A percentile compares a stretch with the other conserved stretches of the same genome.
These are phyloP conservation scores for Gilbertella persicaria DNA, from an alignment of 371 early-diverging fungal genomes.

Conservation along the genomic window DNA sequence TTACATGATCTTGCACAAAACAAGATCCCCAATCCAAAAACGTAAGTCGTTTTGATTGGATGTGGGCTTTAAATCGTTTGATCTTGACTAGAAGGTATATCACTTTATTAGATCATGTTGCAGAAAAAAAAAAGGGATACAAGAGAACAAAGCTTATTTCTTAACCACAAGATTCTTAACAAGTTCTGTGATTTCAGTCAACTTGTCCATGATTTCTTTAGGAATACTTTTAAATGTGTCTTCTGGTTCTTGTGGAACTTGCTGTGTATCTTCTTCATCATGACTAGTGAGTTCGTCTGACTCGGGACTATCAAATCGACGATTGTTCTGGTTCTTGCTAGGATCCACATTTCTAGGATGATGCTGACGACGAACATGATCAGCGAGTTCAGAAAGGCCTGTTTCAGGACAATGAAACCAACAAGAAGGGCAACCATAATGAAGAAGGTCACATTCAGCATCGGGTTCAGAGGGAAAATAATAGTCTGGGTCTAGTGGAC, in stretches of 20 bases:
- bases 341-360: not conserved
- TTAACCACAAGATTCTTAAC: not conserved
- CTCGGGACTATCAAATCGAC: no score
- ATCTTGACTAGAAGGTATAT: no score
- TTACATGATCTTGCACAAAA: no score
- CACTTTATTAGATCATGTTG: no score
- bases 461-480: not conserved
- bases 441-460: not conserved
- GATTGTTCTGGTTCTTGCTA: not conserved
- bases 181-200: not conserved
- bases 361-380: not conserved
- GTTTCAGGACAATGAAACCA: constrained; percentile 8
- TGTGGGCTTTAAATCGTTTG: no score
- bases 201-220: not conserved
- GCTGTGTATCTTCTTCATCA: no score
- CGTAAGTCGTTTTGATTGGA: no score
- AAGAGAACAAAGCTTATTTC: not conserved
- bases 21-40: no score
- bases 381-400: not conserved
- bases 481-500: not conserved
- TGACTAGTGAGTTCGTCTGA: no score
- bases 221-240: no score
- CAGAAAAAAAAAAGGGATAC: no score
- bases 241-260: no score
- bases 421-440: not conserved